Percentiles rank a stretch among this genome's conserved stretches.
Conservation (phyloP, 2,329 filamentous ascomycete species). For the Tricladium varicosporioides region DNA sequence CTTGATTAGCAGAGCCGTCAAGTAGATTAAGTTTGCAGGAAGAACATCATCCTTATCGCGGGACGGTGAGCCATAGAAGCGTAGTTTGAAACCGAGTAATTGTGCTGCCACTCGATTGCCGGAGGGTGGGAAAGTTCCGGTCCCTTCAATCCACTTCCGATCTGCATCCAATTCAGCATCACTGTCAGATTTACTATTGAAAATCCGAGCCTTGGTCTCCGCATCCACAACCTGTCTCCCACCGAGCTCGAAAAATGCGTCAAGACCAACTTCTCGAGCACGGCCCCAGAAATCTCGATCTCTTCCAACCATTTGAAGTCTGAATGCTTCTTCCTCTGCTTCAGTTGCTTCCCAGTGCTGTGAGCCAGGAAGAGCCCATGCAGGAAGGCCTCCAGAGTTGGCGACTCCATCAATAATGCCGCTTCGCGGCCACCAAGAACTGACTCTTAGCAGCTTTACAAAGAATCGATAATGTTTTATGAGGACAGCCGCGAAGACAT, state of each 20-base stretch:
- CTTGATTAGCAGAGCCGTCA: slow-evolving; percentile 91
- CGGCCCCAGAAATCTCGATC: slow-evolving; percentile 80
- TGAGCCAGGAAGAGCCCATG: slow-evolving; percentile 78
- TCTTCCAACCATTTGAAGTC: slow-evolving; percentile 57
- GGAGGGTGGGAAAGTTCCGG: slow-evolving; percentile 75
- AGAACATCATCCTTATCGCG: slow-evolving; percentile 74
- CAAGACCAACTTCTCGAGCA: slow-evolving; percentile 71
- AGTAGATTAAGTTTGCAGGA: slow-evolving; percentile 88
- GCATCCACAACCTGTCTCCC: slow-evolving; percentile 63
- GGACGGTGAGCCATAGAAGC: slow-evolving; percentile 84
- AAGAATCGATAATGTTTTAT: slow-evolving; percentile 94
- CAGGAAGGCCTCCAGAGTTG: slow-evolving; percentile 66
- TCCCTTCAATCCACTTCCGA: slow-evolving; percentile 74
- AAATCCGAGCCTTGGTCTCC: slow-evolving; percentile 47
- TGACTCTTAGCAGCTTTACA: slow-evolving; percentile 84
- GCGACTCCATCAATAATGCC: slow-evolving; percentile 44
- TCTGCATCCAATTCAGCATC: slow-evolving; percentile 50
- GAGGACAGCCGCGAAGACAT: slow-evolving; percentile 90
- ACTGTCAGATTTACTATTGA: slow-evolving; percentile 38
- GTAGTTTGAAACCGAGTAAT: slow-evolving; percentile 92
- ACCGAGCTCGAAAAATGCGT: slow-evolving; percentile 88
- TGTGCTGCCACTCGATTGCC: slow-evolving; percentile 93
- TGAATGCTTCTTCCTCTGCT: slow-evolving; percentile 62
- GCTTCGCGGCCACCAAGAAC: slow-evolving; percentile 93
- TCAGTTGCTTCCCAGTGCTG: slow-evolving; percentile 61